Evolutionary conservation across 1,139 yeast species (phyloP), one percentile per base, ranked within the genome.

Genomic region (Suhomyces taliae): DNA sequence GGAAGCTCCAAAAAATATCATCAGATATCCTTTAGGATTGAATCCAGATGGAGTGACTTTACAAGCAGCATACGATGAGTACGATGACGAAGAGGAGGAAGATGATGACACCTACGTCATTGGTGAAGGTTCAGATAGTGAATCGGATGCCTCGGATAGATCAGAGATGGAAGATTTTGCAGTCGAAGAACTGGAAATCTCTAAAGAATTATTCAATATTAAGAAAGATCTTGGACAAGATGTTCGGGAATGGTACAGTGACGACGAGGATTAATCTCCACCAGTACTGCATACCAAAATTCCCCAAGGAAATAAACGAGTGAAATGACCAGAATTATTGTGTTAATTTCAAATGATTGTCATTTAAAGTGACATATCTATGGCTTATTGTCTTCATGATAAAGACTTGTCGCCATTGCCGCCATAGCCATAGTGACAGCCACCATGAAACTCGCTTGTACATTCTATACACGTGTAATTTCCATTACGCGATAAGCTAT

Each of bases 101-200:
- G 66, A 64, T 46, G 65, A 64, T 46, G 65, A 61, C 44, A 64
- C 70, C 10, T 65, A 56, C 47, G 38, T 63, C 12, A 61, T 64
- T 27, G 62, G 47, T 9, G 55, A 45, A 0, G 49, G 48, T 6
- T 35, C 34, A 6, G 40, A 34, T n/a, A 49, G 43, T 19, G 52
- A 45, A 3, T 45, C 34, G 32, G 49, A 43, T 8, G 49, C 39
- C n/a, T 57, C 50, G 6, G 52, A 53, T 12, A 60, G 53, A 9
- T 49, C 45, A 11, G 61, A 54, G 31, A n/a, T 27, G 57, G 52
- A 43, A 8, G 47, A 43, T 12, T 36, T 35, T 29, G 48, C 39
- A 27, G 46, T 43, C 12, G 51, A 42, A 2, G 51, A 45, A n/a
- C 43, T 32, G 14, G 58, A 51, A 29, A 29, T 29, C n/a, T 9